phyloP scores from a whole-genome alignment of 495 filamentous ascomycete genomes.

The Aspergillus sclerotioniger region DNA sequence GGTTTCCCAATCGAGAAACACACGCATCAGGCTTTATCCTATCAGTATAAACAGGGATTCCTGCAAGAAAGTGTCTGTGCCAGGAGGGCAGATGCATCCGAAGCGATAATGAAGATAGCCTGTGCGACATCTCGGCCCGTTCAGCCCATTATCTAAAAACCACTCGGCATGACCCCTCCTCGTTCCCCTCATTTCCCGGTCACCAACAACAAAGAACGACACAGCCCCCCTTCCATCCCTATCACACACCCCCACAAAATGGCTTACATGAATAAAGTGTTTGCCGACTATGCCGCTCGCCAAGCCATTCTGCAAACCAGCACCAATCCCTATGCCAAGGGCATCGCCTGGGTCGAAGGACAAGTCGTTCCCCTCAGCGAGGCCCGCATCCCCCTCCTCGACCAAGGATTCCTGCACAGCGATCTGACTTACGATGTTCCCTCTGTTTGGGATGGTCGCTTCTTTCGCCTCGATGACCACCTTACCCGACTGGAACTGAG shows the following conservation, averaged over 20 bases:
- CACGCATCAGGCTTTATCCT: too few relatives aligned
- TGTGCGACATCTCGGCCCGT: too few relatives aligned
- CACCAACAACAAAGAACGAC: not conserved
- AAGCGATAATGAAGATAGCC: too few relatives aligned
- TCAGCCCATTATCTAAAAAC: not conserved
- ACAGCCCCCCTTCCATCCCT: slow-evolving; percentile 19
- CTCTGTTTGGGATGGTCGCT: slow-evolving; percentile 40
- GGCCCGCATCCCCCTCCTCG: slow-evolving; percentile 38
- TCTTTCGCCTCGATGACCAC: slow-evolving; percentile 40
- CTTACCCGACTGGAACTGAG: slow-evolving; percentile 30
- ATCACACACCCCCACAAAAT: slow-evolving; percentile 39
- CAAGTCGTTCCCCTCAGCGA: slow-evolving; percentile 28
- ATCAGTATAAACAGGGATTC: too few relatives aligned
- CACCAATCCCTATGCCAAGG: slow-evolving; percentile 31
- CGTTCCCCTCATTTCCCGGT: not conserved
- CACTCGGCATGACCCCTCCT: not conserved
- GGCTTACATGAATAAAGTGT: slow-evolving; percentile 33
- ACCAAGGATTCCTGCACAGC: slow-evolving; percentile 43
- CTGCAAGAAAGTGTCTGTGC: too few relatives aligned
- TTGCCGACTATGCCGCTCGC: slow-evolving; percentile 28
- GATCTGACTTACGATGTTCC: slow-evolving; percentile 45
- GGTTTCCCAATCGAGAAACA: too few relatives aligned
- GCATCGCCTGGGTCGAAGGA: slow-evolving; percentile 38
- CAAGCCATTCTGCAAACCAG: slow-evolving; percentile 23
- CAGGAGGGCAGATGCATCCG: too few relatives aligned